A percentile compares a stretch with the other conserved stretches of the same genome.
Evolutionary conservation across 2,329 filamentous ascomycete species (phyloP).

Genomic region (Elsinoe batatas): DNA sequence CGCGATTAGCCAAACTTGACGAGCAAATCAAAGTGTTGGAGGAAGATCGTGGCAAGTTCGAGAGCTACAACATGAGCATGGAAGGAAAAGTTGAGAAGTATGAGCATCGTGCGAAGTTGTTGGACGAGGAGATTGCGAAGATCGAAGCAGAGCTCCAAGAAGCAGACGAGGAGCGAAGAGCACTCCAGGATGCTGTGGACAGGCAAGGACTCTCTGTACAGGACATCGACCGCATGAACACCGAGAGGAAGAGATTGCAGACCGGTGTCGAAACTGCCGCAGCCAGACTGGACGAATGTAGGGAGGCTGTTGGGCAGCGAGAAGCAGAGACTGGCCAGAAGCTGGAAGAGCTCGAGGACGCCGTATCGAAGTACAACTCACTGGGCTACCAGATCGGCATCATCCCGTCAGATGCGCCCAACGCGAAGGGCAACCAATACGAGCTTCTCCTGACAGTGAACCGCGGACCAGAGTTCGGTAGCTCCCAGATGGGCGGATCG

Average conservation of each 20-base stretch:
- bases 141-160: slow-evolving; percentile 63
- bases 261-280: slow-evolving; percentile 71
- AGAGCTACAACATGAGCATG: slow-evolving; percentile 82
- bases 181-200: slow-evolving; percentile 78
- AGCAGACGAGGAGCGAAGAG: slow-evolving; percentile 70
- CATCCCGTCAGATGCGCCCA: slow-evolving; percentile 73
- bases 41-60: slow-evolving; percentile 89
- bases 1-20: slow-evolving; percentile 73
- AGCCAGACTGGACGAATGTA: slow-evolving; percentile 71
- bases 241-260: slow-evolving; percentile 86
- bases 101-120: slow-evolving; percentile 63
- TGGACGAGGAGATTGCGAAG: slow-evolving; percentile 81
- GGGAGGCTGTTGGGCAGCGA: slow-evolving; percentile 71
- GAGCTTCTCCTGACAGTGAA: slow-evolving; percentile 78
- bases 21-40: slow-evolving; percentile 88
- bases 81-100: slow-evolving; percentile 83
- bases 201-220: slow-evolving; percentile 91
- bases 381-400: slow-evolving; percentile 87
- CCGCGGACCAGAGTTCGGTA: slow-evolving; percentile 61
- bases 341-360: slow-evolving; percentile 83
- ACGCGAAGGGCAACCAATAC: slow-evolving; percentile 75
- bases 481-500: slow-evolving; percentile 40
- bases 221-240: slow-evolving; percentile 98
- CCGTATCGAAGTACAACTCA: slow-evolving; percentile 87
- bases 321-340: slow-evolving; percentile 78